Base-by-base conservation (phyloP, 2,329 filamentous ascomycete species). In the Scedosporium aurantiacum region DNA sequence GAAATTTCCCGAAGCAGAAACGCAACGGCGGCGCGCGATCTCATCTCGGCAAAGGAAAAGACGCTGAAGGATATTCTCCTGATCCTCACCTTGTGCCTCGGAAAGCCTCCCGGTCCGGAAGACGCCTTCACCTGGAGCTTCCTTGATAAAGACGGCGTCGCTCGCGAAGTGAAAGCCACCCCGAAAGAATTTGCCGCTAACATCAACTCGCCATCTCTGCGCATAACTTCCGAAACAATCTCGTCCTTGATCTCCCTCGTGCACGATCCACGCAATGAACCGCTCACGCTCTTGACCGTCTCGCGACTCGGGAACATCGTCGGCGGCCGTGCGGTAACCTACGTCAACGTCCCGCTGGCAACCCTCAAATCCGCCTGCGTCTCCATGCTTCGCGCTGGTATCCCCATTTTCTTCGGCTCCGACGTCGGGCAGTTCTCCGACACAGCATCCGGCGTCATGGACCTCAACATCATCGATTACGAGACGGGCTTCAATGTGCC, bases 381-480 rank as follows among this genome's bases (percentile, higher is more conserved):
- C 57, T 78, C 82, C 32, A 94, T 91, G 89, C 82, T 96, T 57
- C 82, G 84, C 69, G 85, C 86, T 10, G 90, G 90, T 1, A 75
- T 90, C 4, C 91, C 91, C 8, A 83, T 96, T 58, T 96, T 96
- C 80, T 96, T 96, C 70, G 91, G 91, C 62, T 88, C 83, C 58
- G 91, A 96, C 68, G 91, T 96, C 0, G 91, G 90, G 64, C 89
- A 96, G 72, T 92, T 88, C 73, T 88, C 84, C 61, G 86, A 92
- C 70, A 77, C 75, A 0, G 67, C 67, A 1, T 79, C 80, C 2
- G 91, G 91, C 16, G 84, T 96, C 70, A 91, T 96, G 89, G 91
- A 96, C 71, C 80, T 87, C 0, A 79, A 82, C 1, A 77, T 96
- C 4, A 84, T 87, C 68, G 87, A 94, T 72, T 94, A 93, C 72